Evolutionary conservation across 78 protist species (phyloP).

Genomic region (Polysphondylium violaceum): DNA sequence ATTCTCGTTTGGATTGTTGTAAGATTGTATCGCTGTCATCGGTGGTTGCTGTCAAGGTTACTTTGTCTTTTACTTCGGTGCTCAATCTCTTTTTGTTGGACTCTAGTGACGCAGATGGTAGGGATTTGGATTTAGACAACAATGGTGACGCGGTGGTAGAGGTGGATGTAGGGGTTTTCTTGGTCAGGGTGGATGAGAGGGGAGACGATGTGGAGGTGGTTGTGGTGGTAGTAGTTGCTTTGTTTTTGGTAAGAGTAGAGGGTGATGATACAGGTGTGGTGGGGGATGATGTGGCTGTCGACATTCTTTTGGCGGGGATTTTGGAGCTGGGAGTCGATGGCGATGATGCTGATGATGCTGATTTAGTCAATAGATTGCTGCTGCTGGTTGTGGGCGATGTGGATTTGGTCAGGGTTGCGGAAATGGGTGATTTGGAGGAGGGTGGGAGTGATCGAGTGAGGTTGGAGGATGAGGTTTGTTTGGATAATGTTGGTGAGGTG

Average conservation of each 20-base stretch:
- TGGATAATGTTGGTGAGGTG: background rate
- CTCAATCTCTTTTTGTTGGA: background rate
- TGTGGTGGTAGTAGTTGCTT: background rate
- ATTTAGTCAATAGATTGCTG: constrained; percentile 26
- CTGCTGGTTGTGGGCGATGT: constrained; percentile 5
- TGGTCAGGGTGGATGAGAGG: background rate
- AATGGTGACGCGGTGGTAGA: background rate
- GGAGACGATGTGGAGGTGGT: background rate
- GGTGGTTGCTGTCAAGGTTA: no score
- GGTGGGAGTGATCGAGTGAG: constrained; percentile 45
- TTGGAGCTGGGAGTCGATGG: background rate
- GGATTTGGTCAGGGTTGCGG: constrained; percentile 9
- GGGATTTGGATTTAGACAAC: background rate
- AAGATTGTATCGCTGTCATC: no score
- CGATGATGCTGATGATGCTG: constrained; percentile 41
- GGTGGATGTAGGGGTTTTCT: background rate
- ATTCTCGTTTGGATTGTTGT: no score
- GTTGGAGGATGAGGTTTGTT: constrained; percentile 18
- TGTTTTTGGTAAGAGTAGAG: background rate
- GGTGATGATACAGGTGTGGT: constrained; percentile 8
- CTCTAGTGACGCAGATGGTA: background rate
- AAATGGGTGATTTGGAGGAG: constrained; percentile 3
- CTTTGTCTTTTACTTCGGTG: background rate
- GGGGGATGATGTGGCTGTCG: background rate
- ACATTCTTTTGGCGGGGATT: background rate